phyloP scores from a whole-genome alignment of 2,329 filamentous ascomycete genomes.

The Claviceps maximensis region DNA sequence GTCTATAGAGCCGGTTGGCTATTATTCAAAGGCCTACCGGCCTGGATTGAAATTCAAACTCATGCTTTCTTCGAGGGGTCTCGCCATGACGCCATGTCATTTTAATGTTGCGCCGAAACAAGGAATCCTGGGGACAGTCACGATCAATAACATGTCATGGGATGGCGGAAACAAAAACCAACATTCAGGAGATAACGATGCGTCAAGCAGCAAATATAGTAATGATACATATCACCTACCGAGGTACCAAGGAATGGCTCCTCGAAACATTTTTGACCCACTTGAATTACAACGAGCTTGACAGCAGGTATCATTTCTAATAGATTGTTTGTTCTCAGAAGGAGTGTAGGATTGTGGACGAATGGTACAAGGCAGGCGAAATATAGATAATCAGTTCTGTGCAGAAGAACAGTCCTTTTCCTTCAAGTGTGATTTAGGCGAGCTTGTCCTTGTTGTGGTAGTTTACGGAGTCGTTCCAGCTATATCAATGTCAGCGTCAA shows the following conservation, averaged over 20 bases:
- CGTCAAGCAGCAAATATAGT: background rate
- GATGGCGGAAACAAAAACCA: too few species aligned
- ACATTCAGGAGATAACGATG: background rate
- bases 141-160: too few species aligned
- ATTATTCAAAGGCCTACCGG: too few species aligned
- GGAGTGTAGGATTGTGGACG: background rate
- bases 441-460: constrained; percentile 88
- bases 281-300: background rate
- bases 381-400: background rate
- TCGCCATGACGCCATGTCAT: too few species aligned
- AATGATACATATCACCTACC: background rate
- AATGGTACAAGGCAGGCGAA: background rate
- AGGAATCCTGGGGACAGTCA: too few species aligned
- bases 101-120: too few species aligned
- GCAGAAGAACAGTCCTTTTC: background rate
- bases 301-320: background rate
- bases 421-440: constrained; percentile 21
- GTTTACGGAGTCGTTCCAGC: constrained; percentile 94
- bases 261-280: background rate
- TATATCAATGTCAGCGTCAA: constrained; percentile 18
- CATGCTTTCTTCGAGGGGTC: too few species aligned
- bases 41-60: too few species aligned
- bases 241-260: background rate
- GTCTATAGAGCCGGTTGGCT: too few species aligned
- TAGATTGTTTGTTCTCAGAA: background rate